A percentile compares a stretch with the other conserved stretches of the same genome.
Conservation (phyloP, 306 rosid genomes). For the Vachellia pachyceras region DNA sequence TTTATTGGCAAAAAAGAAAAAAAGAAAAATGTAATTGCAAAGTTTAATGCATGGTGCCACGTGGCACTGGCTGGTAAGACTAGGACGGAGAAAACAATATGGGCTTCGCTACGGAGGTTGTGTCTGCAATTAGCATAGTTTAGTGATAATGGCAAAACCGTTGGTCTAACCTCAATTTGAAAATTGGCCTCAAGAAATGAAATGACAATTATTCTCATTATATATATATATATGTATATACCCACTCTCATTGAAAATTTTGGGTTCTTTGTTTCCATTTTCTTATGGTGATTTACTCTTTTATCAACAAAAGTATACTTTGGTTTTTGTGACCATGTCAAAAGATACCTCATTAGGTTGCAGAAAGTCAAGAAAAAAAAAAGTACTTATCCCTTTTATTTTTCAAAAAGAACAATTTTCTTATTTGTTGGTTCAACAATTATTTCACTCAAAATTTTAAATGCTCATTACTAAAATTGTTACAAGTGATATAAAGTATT, state of each 20-base stretch:
- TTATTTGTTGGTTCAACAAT: not conserved
- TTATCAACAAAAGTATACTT: not conserved
- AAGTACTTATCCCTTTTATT: not conserved
- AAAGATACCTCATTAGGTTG: not conserved
- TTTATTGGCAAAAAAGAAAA: too few species aligned
- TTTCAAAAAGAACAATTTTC: not conserved
- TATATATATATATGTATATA: too few species aligned
- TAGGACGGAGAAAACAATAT: not conserved
- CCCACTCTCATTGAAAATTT: not conserved
- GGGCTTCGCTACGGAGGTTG: not conserved
- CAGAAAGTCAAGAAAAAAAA: constrained; percentile 21
- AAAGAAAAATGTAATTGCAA: not conserved
- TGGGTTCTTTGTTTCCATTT: not conserved
- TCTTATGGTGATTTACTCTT: not conserved
- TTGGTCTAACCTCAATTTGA: constrained; percentile 11
- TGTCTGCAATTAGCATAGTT: not conserved
- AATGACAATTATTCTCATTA: not conserved
- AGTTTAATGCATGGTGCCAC: not conserved
- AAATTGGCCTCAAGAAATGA: not conserved
- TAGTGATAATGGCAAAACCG: not conserved
- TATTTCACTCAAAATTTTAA: not conserved
- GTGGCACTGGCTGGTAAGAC: not conserved
- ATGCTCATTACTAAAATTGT: not conserved
- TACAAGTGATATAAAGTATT: too few species aligned
- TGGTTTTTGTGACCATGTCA: not conserved